Evolutionary conservation across 2,329 filamentous ascomycete species (phyloP), one percentile per base, ranked within the genome.

Genomic region (Purpureocillium lavendulum): DNA sequence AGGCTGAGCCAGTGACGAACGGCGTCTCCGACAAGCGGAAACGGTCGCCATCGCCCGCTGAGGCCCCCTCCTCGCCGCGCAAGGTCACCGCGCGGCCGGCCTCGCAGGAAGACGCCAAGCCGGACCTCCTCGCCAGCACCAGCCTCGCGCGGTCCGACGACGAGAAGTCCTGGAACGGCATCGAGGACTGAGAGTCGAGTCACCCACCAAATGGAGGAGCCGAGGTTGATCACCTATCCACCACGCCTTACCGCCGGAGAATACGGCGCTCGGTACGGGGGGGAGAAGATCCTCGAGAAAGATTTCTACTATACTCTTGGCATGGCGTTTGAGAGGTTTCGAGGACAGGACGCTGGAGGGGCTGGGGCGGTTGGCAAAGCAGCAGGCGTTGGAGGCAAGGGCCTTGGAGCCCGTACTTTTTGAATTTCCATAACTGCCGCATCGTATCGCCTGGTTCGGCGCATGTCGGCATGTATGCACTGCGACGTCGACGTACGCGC

Each of bases 81-180:
- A 64, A 63, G 45, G 48, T 49, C 16, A 48, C 45, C n/a, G 53
- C 52, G 5, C 29, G 6, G 11, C 46, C 39, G 21, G 45, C 41
- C 5, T 26, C 30, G n/a, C 31, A 38, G 11, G 38, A 28, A 40
- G 48, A 42, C 26, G 18, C 30, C 16, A 41, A 38, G 18, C 31
- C 38, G 4, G 24, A 11, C 14, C 28, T 13, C 33, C 37, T 44
- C 28, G 29, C 15, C 11, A 21, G 31, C 13, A 40, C 37, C 31
- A 45, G 34, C 36, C 37, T 45, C 17, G 41, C 40, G n/a, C 48
- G 48, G 12, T 57, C 55, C 12, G 61, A 65, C n/a, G 60, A 62
- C 34, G 61, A 66, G 42, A 63, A 61, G 45, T 64, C 64, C 8
- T 66, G 63, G 62, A 64, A 65, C 39, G 64, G 62, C 4, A 66